These are phyloP conservation scores for Acarospora socialis DNA, from an alignment of 2,329 filamentous ascomycete genomes.

Conservation along the genomic window DNA sequence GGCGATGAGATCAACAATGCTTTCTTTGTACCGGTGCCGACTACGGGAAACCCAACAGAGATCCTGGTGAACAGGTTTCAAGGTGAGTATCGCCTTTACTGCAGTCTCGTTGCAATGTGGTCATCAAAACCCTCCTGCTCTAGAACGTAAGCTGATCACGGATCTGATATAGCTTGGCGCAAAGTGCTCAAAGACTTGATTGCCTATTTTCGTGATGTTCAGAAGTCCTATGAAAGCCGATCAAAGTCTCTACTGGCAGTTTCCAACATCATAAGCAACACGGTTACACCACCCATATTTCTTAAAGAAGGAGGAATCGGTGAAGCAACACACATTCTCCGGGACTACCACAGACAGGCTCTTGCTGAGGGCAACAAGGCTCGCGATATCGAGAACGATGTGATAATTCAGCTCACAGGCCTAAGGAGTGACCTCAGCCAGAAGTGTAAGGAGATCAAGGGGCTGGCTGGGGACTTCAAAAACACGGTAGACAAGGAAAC, in stretches of 20 bases:
- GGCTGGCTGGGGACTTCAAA: conserved; percentile 85
- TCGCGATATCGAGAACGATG: conserved; percentile 77
- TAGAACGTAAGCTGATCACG: conserved; percentile 1
- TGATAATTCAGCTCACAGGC: conserved; percentile 74
- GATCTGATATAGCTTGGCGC: conserved; percentile 58
- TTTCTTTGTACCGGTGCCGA: conserved; percentile 82
- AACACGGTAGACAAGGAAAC: conserved; percentile 94
- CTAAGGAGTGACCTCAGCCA: conserved; percentile 77
- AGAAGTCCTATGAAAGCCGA: conserved; percentile 73
- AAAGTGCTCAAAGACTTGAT: conserved; percentile 93
- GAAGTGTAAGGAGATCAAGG: conserved; percentile 98
- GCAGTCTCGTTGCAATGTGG: background rate
- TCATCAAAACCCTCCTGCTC: conserved; percentile 2
- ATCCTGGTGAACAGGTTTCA: conserved; percentile 78
- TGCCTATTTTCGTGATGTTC: conserved; percentile 82
- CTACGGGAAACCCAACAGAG: conserved; percentile 74
- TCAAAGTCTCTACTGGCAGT: conserved; percentile 72
- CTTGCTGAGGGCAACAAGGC: conserved; percentile 76
- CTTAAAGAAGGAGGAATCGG: conserved; percentile 69
- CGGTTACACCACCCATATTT: conserved; percentile 59
- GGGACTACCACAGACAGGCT: conserved; percentile 68
- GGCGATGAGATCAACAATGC: conserved; percentile 64
- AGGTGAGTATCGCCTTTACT: conserved; percentile 37
- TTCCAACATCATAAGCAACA: conserved; percentile 72
- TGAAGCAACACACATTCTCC: conserved; percentile 69